Evolutionary conservation across 208 protist genomes (phyloP), one percentile per base, ranked within the genome.

Genomic region (Acanthamoeba lenticulata): DNA sequence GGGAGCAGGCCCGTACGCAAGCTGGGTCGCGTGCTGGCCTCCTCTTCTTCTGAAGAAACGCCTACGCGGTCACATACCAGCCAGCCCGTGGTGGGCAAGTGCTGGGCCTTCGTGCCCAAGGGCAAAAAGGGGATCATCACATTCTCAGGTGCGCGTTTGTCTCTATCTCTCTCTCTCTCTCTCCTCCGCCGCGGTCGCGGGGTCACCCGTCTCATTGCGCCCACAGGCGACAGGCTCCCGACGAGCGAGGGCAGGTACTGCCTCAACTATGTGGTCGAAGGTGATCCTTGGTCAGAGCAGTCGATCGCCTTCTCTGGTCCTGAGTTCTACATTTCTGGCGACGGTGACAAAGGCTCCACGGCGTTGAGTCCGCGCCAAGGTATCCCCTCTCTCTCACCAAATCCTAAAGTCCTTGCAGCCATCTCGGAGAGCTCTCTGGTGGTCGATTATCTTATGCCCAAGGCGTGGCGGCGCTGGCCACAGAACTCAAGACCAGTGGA

Each of bases 281-380:
- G 89, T 36, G 89, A 93, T 79, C 89, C 89, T 60, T 93, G 89
- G 89, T 72, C 40, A 7, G 83, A 90, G 21, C 83, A 72, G 38
- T 67, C 83, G n/a, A 67, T 90, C n/a, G 83, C 83, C 47, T 32
- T 57, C 1, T 13, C 15, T 17, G 83, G 83, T 2, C 83, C 83
- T 29, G 83, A 90, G 34, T 90, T 90, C 52, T 67, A 69, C 83
- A 90, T 90, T 45, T n/a, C n/a, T n/a, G n/a, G n/a, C n/a, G 83
- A 67, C 2, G 83, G 40, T 36, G 57, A 90, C 19, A 38, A 42
- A 21, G 19, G 34, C 57, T n/a, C n/a, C n/a, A n/a, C n/a, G n/a
- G 34, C 15, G 2, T 38, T 21, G 19, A 29, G 77, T 32, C 65
- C 65, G 19, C 32, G 32, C 3, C 65, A 74, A 38, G 74, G 74